A percentile compares a stretch with the other conserved stretches of the same genome.
phyloP scores from a whole-genome alignment of 2,329 filamentous ascomycete genomes.

The Neopestalotiopsis sp. region DNA sequence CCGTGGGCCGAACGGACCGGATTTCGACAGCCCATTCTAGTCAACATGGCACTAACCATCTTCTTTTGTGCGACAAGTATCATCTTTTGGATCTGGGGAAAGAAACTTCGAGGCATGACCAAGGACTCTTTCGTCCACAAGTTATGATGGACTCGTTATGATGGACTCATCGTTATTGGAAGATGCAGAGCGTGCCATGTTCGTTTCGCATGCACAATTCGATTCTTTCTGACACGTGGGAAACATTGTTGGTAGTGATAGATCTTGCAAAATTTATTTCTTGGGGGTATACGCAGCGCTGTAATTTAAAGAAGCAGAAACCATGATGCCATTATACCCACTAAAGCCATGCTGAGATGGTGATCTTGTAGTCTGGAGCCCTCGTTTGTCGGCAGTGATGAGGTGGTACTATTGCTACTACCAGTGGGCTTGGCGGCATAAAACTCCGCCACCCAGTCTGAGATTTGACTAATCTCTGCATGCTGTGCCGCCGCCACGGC shows the following conservation, averaged over 20 bases:
- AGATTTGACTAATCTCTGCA: conserved; percentile 53
- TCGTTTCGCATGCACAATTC: too few species aligned
- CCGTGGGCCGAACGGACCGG: conserved; percentile 31
- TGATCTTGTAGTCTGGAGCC: too few species aligned
- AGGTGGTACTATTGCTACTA: neutral
- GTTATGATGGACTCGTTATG: neutral
- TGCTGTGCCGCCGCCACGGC: conserved; percentile 52
- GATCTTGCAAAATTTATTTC: too few species aligned
- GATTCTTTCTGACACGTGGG: too few species aligned
- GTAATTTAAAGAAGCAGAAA: too few species aligned
- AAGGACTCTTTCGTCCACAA: conserved; percentile 31
- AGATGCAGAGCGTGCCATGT: too few species aligned
- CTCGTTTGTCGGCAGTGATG: neutral
- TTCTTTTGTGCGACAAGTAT: conserved; percentile 25
- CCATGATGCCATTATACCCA: too few species aligned
- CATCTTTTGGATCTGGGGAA: conserved; percentile 35
- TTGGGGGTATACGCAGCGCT: too few species aligned
- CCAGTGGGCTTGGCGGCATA: conserved; percentile 27
- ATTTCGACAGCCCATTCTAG: conserved; percentile 31
- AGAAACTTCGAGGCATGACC: conserved; percentile 21
- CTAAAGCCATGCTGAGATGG: too few species aligned
- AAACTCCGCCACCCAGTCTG: conserved; percentile 59
- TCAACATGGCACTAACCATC: conserved; percentile 33
- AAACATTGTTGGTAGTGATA: too few species aligned
- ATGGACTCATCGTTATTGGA: neutral